A percentile compares a stretch with the other conserved stretches of the same genome.
These are phyloP conservation scores for Penicillium desertorum DNA, from an alignment of 495 filamentous ascomycete species.

Conservation along the genomic window DNA sequence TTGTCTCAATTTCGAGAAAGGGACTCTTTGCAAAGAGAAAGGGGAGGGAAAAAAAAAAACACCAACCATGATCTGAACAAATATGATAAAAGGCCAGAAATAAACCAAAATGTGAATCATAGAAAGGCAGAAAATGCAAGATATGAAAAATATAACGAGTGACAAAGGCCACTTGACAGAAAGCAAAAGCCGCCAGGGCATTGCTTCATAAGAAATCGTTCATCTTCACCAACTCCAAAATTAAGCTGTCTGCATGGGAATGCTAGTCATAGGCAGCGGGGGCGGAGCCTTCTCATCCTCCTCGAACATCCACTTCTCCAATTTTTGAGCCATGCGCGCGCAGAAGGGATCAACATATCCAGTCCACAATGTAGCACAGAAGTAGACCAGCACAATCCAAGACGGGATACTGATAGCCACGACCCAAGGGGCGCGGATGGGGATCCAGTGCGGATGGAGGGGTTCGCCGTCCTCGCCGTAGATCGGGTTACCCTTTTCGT, in stretches of 20 bases:
- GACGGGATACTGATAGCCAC: constrained; percentile 51
- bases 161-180: neutral
- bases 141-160: constrained; percentile 6
- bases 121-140: neutral
- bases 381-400: constrained; percentile 60
- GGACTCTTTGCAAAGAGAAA: neutral
- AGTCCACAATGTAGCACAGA: constrained; percentile 60
- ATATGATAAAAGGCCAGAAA: neutral
- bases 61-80: constrained; percentile 5
- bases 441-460: constrained; percentile 30
- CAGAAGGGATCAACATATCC: constrained; percentile 65
- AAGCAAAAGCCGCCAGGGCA: constrained; percentile 10
- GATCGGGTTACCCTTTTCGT: constrained; percentile 37
- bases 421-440: constrained; percentile 40
- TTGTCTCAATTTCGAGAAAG: neutral
- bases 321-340: constrained; percentile 57
- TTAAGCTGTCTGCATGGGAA: constrained; percentile 38
- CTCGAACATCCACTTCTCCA: constrained; percentile 56
- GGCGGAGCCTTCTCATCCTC: constrained; percentile 48
- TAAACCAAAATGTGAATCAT: neutral
- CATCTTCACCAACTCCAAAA: constrained; percentile 19
- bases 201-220: constrained; percentile 9
- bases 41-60: neutral
- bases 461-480: constrained; percentile 12
- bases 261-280: constrained; percentile 36